A percentile compares a stretch with the other conserved stretches of the same genome.
phyloP scores from a whole-genome alignment of 2,329 filamentous ascomycete species.

The Helicocarpus griseus region DNA sequence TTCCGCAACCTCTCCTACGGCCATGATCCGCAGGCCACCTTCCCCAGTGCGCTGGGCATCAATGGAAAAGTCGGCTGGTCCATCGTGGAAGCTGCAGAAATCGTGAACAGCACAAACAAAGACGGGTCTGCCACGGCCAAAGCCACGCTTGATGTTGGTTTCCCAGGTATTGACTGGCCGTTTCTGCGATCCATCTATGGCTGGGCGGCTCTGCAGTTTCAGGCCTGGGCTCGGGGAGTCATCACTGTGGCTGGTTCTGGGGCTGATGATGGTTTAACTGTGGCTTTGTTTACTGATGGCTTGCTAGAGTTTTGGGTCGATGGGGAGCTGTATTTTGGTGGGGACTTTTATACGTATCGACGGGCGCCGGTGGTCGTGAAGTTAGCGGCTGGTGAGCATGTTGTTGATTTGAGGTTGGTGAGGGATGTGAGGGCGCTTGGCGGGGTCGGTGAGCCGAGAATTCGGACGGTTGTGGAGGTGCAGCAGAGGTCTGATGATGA shows the following conservation, averaged over 20 bases:
- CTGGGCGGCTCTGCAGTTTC: slow-evolving; percentile 50
- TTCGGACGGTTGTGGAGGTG: slow-evolving; percentile 33
- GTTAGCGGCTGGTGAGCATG: slow-evolving; percentile 41
- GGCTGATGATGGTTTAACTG: slow-evolving; percentile 20
- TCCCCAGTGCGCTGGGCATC: slow-evolving; percentile 41
- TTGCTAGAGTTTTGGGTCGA: slow-evolving; percentile 47
- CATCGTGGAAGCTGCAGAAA: slow-evolving; percentile 23
- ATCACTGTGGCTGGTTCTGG: slow-evolving; percentile 27
- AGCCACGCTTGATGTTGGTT: slow-evolving; percentile 32
- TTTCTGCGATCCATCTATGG: slow-evolving; percentile 47
- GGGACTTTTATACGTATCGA: slow-evolving; percentile 46
- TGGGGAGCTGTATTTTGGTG: slow-evolving; percentile 44
- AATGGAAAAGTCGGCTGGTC: slow-evolving; percentile 46
- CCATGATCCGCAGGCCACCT: slow-evolving; percentile 29
- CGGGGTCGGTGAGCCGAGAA: slow-evolving; percentile 37
- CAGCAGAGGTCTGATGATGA: slow-evolving; percentile 15
- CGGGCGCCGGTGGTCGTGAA: slow-evolving; percentile 42
- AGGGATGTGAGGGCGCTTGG: slow-evolving; percentile 50
- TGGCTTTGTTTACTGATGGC: slow-evolving; percentile 38
- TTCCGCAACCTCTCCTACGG: slow-evolving; percentile 38
- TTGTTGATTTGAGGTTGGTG: slow-evolving; percentile 43
- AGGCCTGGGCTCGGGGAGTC: slow-evolving; percentile 47
- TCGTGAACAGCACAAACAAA: slow-evolving; percentile 15
- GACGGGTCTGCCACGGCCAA: slow-evolving; percentile 24
- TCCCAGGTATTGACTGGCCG: slow-evolving; percentile 44